These are phyloP conservation scores for Garcia nutans DNA, from an alignment of 345 rosid species.

Conservation along the genomic window DNA sequence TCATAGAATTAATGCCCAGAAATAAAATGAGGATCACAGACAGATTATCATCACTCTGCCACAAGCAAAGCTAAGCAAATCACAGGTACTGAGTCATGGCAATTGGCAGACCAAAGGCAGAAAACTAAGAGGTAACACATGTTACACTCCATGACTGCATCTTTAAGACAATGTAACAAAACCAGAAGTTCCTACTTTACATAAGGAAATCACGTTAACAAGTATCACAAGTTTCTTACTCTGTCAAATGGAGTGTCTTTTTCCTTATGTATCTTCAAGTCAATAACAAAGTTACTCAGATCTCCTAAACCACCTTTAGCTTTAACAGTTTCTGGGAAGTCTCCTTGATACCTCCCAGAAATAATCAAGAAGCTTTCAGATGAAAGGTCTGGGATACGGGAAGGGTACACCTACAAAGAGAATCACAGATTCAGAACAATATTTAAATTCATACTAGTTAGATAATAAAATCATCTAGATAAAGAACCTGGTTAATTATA, in stretches of 20 bases:
- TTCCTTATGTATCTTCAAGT: constrained; percentile 51
- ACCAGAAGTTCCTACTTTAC: not conserved
- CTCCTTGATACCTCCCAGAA: constrained; percentile 67
- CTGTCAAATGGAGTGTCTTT: constrained; percentile 59
- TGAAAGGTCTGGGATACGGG: constrained; percentile 62
- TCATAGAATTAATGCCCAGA: not conserved
- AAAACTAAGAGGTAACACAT: too few relatives aligned
- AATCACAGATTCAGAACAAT: constrained; percentile 3
- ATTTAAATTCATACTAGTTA: not conserved
- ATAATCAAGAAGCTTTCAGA: constrained; percentile 50
- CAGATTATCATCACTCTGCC: not conserved
- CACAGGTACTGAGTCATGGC: too few relatives aligned
- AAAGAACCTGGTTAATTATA: constrained; percentile 7
- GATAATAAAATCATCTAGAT: not conserved
- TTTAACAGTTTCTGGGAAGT: constrained; percentile 52
- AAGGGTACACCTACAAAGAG: constrained; percentile 54
- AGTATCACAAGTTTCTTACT: constrained; percentile 30
- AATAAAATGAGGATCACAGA: not conserved
- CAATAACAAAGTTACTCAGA: constrained; percentile 46
- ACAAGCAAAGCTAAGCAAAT: not conserved
- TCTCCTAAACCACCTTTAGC: constrained; percentile 60
- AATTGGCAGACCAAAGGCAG: not conserved
- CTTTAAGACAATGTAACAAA: not conserved
- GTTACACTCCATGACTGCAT: not conserved
- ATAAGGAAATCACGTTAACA: not conserved